A percentile compares a stretch with the other conserved stretches of the same genome.
phyloP scores from a whole-genome alignment of 495 filamentous ascomycete genomes.

The Schizothecium vesticola region DNA sequence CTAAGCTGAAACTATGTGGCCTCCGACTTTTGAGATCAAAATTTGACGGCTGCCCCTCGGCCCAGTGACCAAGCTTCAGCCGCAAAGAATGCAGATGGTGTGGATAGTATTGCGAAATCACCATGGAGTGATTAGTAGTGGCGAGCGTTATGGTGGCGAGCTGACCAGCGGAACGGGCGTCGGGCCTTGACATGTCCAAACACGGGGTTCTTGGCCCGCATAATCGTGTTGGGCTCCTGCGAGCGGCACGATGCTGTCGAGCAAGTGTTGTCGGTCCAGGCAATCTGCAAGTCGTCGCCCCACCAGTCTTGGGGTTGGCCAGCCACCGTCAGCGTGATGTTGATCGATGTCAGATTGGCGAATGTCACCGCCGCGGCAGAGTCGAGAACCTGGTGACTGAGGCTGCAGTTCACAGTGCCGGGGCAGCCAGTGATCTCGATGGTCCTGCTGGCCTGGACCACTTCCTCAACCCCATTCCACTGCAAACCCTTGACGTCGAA shows the following conservation, averaged over 20 bases:
- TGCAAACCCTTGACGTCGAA: conserved; percentile 37
- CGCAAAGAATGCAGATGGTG: conserved; percentile 24
- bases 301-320: conserved; percentile 32
- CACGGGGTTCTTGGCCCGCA: conserved; percentile 2
- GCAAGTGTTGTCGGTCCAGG: conserved; percentile 40
- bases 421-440: conserved; percentile 33
- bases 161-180: conserved; percentile 20
- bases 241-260: conserved; percentile 34
- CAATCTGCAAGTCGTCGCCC: conserved; percentile 39
- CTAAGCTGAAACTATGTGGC: conserved; percentile 20
- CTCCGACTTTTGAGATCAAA: conserved; percentile 15
- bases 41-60: conserved; percentile 9
- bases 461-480: conserved; percentile 22
- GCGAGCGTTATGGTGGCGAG: conserved; percentile 6
- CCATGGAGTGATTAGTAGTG: background rate
- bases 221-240: conserved; percentile 29
- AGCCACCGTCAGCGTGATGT: conserved; percentile 28
- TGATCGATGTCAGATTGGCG: conserved; percentile 35
- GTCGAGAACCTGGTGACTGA: conserved; percentile 29
- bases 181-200: conserved; percentile 3
- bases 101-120: background rate
- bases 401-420: conserved; percentile 25
- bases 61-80: background rate
- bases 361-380: conserved; percentile 20
- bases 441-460: conserved; percentile 21